Evolutionary conservation across 2,329 filamentous ascomycete genomes (phyloP), one percentile per base, ranked within the genome.

Genomic region (Fusarium falciforme): DNA sequence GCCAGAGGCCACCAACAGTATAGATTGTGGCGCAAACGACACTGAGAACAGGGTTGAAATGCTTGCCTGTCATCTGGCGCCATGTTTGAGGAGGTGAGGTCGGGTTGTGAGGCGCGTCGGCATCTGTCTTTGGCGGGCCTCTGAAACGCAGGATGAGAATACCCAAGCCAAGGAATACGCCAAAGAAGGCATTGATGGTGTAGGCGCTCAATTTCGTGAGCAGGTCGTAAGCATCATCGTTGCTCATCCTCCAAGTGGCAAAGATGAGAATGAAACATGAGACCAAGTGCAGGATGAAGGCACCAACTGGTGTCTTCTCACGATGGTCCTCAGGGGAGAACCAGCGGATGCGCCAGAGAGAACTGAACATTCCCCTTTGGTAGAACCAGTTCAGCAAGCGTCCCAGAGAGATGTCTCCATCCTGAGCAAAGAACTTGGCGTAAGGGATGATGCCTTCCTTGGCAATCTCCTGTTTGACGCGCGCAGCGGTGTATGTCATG

Each of bases 401-500:
- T 0, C 82, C 82, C 5, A 83, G 22, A 2, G 81, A 83, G 33
- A 83, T 71, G 27, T 83, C 82, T 2, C 71, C 75, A 47, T 83
- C 81, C 44, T 81, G 79, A 2, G 84, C 87, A 68, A 88, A 87
- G 79, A 88, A 86, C 38, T 83, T 82, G 5, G 86, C 83, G 62
- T 80, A 87, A 0, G 88, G 88, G 3, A 89, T 79, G 61, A 89
- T 85, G 1, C 88, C 88, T 76, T 89, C 87, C 74, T 90, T 90
- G 9, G 89, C 89, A 49, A 91, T 89, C 75, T 91, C 89, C 75
- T 90, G 89, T 76, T 90, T 90, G 20, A 90, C 85, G 68, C 87
- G 83, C 4, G 87, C 84, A 9, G 87, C 85, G 0, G 87, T 88
- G 71, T 88, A 91, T 1, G 88, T 90, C 80, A 88, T 88, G 22